Evolutionary conservation across 2,329 filamentous ascomycete species (phyloP), one percentile per base, ranked within the genome.

Genomic region (Colletotrichum sp.): DNA sequence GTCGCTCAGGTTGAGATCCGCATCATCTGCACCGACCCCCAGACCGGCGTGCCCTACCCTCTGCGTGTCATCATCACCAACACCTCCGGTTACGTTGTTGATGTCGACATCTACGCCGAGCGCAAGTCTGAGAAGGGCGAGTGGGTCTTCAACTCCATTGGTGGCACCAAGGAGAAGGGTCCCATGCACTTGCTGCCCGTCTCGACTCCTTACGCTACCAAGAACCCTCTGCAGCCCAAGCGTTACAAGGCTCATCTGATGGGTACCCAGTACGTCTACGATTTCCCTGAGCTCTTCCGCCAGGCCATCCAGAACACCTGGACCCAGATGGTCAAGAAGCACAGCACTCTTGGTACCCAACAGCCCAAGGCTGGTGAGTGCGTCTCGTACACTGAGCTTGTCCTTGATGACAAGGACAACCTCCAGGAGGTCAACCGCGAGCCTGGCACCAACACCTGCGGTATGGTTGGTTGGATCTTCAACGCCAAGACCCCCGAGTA

Each of bases 211-310:
- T 99, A 99, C 86, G 94, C 96, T 49, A 98, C 96, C 83, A 99
- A 99, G 93, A 98, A 98, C 87, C 98, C 96, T 90, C 91, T 99
- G 77, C 97, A 99, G 88, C 97, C 97, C 78, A 99, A 99, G 93
- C 93, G 97, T 81, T 99, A 99, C 93, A 98, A 98, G 93, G 97
- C 97, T 80, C 97, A 99, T 85, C 89, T 99, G 78, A 98, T 99
- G 96, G 97, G 97, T 79, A 99, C 97, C 32, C 97, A 99, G 87
- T 99, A 98, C 84, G 97, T 99, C 71, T 99, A 99, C 85, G 97
- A 99, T 87, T 99, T 99, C 94, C 97, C 97, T 34, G 97, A 99
- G 90, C 93, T 99, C 65, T 99, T 99, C 94, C 93, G 97, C 83
- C 97, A 99, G 87, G 96, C 97, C 60, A 95, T 98, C 83, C 96